phyloP scores from a whole-genome alignment of 2,329 filamentous ascomycete genomes.

The Aspergillus tubingensis region DNA sequence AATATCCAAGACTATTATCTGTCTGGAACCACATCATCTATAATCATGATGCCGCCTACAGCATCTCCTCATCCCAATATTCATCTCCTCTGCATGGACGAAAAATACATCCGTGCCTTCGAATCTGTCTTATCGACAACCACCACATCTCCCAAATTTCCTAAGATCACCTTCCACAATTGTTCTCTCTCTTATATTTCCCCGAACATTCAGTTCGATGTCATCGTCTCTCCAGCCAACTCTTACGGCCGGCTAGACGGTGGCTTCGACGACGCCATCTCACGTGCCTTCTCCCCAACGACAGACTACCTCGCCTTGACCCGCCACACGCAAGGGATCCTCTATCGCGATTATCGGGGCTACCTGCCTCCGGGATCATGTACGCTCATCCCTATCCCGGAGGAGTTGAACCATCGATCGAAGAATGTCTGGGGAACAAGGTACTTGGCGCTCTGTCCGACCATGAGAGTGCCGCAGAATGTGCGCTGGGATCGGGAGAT shows the following conservation, averaged over 20 bases:
- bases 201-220: constrained; percentile 44
- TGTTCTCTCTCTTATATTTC: constrained; percentile 44
- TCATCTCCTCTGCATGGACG: constrained; percentile 47
- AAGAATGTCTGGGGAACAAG: constrained; percentile 46
- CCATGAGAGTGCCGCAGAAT: constrained; percentile 52
- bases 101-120: constrained; percentile 45
- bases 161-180: constrained; percentile 31
- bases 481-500: constrained; percentile 56
- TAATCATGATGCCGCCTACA: no score
- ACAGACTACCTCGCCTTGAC: constrained; percentile 54
- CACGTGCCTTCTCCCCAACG: constrained; percentile 47
- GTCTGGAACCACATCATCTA: no score
- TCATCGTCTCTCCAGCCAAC: constrained; percentile 58
- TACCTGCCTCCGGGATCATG: constrained; percentile 56
- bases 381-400: constrained; percentile 50
- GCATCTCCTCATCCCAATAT: constrained; percentile 39
- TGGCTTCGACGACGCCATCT: constrained; percentile 58
- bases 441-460: constrained; percentile 55
- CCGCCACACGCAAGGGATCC: constrained; percentile 43
- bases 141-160: constrained; percentile 28
- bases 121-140: constrained; percentile 34
- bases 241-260: constrained; percentile 58
- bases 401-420: constrained; percentile 33
- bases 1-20: no score
- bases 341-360: constrained; percentile 53